Conservation (phyloP, 2,329 filamentous ascomycete species). For the Clonostachys solani region DNA sequence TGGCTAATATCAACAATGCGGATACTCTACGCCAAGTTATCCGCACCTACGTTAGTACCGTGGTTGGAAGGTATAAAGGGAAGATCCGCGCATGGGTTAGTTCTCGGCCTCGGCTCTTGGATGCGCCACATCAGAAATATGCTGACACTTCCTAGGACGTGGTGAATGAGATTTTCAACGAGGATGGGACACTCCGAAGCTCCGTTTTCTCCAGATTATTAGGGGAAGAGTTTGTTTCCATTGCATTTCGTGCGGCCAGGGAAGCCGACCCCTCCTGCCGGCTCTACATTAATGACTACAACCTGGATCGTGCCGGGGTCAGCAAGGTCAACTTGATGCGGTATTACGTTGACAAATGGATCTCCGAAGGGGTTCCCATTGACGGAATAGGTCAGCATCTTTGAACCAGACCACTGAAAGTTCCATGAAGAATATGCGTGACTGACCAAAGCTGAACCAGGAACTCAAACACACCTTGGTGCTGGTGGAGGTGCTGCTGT, state of each 20-base stretch:
- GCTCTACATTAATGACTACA: constrained; percentile 75
- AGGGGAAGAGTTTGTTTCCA: constrained; percentile 64
- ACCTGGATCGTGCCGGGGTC: constrained; percentile 56
- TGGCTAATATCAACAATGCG: constrained; percentile 49
- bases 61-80: constrained; percentile 55
- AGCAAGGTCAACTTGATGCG: constrained; percentile 56
- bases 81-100: constrained; percentile 53
- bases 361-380: constrained; percentile 57
- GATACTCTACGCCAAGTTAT: constrained; percentile 48
- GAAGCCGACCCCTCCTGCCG: constrained; percentile 62
- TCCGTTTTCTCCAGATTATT: constrained; percentile 65
- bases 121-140: background rate
- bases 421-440: no score
- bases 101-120: background rate
- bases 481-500: constrained; percentile 37
- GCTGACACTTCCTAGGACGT: constrained; percentile 35
- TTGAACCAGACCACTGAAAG: no score
- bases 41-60: constrained; percentile 51
- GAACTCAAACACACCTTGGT: constrained; percentile 50
- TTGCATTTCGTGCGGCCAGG: constrained; percentile 66
- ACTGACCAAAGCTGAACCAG: background rate
- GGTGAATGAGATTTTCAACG: constrained; percentile 60
- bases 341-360: constrained; percentile 58
- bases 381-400: constrained; percentile 47
- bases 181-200: constrained; percentile 53